A percentile compares a stretch with the other conserved stretches of the same genome.
Conservation (phyloP, 805 yeast genomes). For the Metschnikowia sp. region DNA sequence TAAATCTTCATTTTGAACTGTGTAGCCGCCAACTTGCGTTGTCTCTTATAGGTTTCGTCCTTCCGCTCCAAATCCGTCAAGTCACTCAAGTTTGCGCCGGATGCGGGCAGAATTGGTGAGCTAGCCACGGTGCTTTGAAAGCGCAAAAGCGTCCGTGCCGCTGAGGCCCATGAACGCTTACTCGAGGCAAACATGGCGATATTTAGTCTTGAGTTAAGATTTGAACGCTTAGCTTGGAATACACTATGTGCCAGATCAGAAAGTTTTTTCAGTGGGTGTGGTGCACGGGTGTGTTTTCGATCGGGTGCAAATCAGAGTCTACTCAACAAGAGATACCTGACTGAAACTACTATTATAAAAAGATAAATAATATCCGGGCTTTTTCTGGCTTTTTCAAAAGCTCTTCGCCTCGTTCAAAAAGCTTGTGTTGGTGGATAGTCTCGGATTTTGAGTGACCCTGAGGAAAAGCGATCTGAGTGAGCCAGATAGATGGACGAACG, state of each 20-base stretch:
- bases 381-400: too few relatives aligned
- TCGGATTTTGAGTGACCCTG: too few relatives aligned
- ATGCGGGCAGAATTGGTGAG: constrained; percentile 2
- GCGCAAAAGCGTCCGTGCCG: constrained; percentile 12
- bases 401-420: too few relatives aligned
- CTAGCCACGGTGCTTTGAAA: constrained; percentile 15
- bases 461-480: too few relatives aligned
- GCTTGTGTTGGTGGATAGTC: too few relatives aligned
- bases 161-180: constrained; percentile 15
- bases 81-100: constrained; percentile 25
- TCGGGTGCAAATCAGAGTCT: too few relatives aligned
- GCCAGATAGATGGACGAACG: too few relatives aligned
- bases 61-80: constrained; percentile 75
- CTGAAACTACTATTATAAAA: too few relatives aligned
- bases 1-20: constrained; percentile 68
- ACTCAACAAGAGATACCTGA: too few relatives aligned
- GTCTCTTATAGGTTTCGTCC: constrained; percentile 68
- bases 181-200: constrained; percentile 16
- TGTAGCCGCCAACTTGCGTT: constrained; percentile 68
- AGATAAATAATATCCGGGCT: too few relatives aligned
- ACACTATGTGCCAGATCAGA: too few relatives aligned
- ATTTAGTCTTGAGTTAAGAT: not conserved
- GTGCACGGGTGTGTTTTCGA: constrained; percentile 15
- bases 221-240: not conserved
- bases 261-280: constrained; percentile 9